phyloP scores from a whole-genome alignment of 1,284 basidiomycete genomes.

The Trametes versicolor region DNA sequence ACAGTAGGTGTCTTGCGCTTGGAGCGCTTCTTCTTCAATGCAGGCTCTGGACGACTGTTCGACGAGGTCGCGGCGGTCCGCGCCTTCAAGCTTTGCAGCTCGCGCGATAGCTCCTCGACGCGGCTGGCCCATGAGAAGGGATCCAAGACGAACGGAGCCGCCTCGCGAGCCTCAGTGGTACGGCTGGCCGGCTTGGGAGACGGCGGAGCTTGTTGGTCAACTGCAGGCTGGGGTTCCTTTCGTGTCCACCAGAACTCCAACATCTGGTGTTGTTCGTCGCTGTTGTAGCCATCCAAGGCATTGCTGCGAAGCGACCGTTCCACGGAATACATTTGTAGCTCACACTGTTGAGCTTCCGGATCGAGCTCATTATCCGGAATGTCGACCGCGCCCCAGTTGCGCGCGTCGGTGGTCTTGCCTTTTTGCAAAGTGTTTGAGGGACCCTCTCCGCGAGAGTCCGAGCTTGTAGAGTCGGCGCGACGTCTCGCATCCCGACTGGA shows the following conservation, averaged over 20 bases:
- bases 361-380: slow-evolving; percentile 29
- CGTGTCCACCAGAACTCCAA: slow-evolving; percentile 14
- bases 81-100: not conserved
- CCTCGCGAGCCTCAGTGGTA: not conserved
- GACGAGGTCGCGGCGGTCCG: not conserved
- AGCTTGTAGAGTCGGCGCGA: not conserved
- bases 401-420: slow-evolving; percentile 30
- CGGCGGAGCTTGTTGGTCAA: not conserved
- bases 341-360: slow-evolving; percentile 24
- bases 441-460: slow-evolving; percentile 25
- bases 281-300: slow-evolving; percentile 3
- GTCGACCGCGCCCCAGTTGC: slow-evolving; percentile 29
- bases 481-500: not conserved
- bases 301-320: not conserved
- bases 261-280: slow-evolving; percentile 15
- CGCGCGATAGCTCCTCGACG: not conserved
- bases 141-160: not conserved
- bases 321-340: slow-evolving; percentile 2
- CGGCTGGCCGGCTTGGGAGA: no score
- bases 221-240: not conserved
- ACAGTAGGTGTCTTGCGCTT: no score
- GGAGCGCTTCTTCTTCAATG: not conserved
- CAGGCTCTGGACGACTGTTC: no score
- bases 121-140: not conserved
- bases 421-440: slow-evolving; percentile 26